Conservation (phyloP, 2,329 filamentous ascomycete species). For the Dactylellina drechsleri region DNA sequence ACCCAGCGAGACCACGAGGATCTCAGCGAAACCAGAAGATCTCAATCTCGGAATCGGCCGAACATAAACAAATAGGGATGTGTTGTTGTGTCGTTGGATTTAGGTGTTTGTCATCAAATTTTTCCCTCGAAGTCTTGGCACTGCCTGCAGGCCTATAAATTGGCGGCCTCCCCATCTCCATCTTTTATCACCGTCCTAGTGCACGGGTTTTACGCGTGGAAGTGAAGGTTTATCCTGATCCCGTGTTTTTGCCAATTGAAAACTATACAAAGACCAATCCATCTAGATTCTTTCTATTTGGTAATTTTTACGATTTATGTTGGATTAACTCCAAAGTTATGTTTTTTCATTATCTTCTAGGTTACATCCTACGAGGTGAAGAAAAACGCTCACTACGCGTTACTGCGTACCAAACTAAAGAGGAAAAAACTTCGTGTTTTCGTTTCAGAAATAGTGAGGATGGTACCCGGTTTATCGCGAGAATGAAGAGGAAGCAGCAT, state of each 20-base stretch:
- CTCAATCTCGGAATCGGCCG: too few species aligned
- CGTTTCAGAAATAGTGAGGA: too few species aligned
- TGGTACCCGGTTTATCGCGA: too few species aligned
- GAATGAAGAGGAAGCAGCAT: too few species aligned
- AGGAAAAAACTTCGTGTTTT: too few species aligned
- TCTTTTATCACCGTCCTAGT: constrained; percentile 18
- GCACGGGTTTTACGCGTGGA: constrained; percentile 37
- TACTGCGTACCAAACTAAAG: too few species aligned
- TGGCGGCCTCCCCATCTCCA: not conserved
- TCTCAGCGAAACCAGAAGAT: too few species aligned
- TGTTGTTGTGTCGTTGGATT: not conserved
- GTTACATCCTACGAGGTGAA: constrained; percentile 13
- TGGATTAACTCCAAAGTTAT: constrained; percentile 10
- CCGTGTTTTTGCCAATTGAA: constrained; percentile 48
- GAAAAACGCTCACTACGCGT: too few species aligned
- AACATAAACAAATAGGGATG: not conserved
- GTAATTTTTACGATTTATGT: constrained; percentile 34
- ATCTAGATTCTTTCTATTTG: constrained; percentile 21
- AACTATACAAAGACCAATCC: constrained; percentile 46
- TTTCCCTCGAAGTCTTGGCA: constrained; percentile 25
- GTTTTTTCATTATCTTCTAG: constrained; percentile 35
- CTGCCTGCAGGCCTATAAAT: constrained; percentile 24
- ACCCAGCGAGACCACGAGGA: too few species aligned
- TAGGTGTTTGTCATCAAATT: constrained; percentile 1
- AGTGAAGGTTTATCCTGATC: constrained; percentile 49